phyloP scores from a whole-genome alignment of 176 grass and related monocot species.

The Leersia perrieri region DNA sequence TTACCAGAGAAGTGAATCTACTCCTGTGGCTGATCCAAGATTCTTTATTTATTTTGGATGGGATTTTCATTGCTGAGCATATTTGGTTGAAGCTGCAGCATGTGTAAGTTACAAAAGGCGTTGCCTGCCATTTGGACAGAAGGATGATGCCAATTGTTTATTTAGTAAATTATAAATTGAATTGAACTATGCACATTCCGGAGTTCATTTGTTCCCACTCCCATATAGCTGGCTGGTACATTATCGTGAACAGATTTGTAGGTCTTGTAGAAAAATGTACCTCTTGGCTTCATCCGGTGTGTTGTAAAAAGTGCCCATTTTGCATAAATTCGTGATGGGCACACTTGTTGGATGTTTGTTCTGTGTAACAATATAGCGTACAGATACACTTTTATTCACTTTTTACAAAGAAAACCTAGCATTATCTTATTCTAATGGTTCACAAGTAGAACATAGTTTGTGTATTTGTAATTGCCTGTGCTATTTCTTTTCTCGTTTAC shows the following conservation, averaged over 20 bases:
- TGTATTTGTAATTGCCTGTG: no score
- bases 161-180: constrained; percentile 36
- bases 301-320: not conserved
- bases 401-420: not conserved
- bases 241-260: constrained; percentile 22
- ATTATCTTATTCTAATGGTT: not conserved
- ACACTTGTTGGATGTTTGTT: not conserved
- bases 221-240: not conserved
- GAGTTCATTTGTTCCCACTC: constrained; percentile 9
- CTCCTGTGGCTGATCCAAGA: not conserved
- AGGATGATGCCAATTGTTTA: constrained; percentile 13
- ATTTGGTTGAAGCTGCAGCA: not conserved
- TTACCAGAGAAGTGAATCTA: not conserved
- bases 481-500: no score
- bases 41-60: not conserved
- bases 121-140: not conserved
- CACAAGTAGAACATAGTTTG: not conserved
- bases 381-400: not conserved
- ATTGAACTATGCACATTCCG: constrained; percentile 28
- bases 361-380: not conserved
- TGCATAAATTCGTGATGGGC: not conserved
- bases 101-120: not conserved
- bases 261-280: constrained; percentile 18
- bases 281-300: not conserved
- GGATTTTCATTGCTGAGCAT: not conserved